phyloP scores from a whole-genome alignment of 495 filamentous ascomycete genomes.

The Podospora pseudopauciseta region DNA sequence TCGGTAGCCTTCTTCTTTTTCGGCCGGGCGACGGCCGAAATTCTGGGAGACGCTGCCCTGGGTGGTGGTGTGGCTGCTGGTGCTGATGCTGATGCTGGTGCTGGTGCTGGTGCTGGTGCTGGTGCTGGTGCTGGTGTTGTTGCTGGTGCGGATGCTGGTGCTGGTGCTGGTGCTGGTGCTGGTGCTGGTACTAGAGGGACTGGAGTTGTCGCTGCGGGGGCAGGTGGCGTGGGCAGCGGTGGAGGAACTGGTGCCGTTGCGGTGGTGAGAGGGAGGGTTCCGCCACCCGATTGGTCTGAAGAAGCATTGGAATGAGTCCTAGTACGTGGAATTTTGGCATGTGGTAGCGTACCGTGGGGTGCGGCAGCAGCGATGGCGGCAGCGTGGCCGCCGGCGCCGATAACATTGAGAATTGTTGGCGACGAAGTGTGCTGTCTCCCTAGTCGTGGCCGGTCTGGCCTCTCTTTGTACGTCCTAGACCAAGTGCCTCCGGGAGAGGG shows the following conservation, averaged over 20 bases:
- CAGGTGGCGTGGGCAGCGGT: constrained; percentile 54
- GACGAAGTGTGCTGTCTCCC: constrained; percentile 76
- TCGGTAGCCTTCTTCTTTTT: constrained; percentile 57
- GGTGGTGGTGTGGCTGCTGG: constrained; percentile 55
- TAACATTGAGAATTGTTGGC: constrained; percentile 59
- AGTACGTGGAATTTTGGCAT: not conserved
- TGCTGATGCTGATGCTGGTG: not conserved
- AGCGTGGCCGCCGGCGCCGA: constrained; percentile 24
- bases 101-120: not conserved
- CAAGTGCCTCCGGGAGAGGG: constrained; percentile 75
- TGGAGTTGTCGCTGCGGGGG: constrained; percentile 17
- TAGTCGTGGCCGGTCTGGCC: constrained; percentile 53
- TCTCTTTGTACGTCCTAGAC: constrained; percentile 39
- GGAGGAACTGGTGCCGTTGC: constrained; percentile 52
- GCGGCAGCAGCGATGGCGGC: constrained; percentile 18
- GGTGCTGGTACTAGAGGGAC: constrained; percentile 31
- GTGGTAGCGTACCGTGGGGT: not conserved
- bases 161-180: constrained; percentile 55
- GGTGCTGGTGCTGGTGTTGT: no score
- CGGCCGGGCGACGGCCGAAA: constrained; percentile 34
- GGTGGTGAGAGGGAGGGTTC: constrained; percentile 15
- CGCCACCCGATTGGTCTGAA: constrained; percentile 40
- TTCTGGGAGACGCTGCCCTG: constrained; percentile 57
- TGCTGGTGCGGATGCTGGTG: no score
- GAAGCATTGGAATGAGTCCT: constrained; percentile 47